Conservation (phyloP, 306 rosid species). For the Vigna angularis region DNA sequence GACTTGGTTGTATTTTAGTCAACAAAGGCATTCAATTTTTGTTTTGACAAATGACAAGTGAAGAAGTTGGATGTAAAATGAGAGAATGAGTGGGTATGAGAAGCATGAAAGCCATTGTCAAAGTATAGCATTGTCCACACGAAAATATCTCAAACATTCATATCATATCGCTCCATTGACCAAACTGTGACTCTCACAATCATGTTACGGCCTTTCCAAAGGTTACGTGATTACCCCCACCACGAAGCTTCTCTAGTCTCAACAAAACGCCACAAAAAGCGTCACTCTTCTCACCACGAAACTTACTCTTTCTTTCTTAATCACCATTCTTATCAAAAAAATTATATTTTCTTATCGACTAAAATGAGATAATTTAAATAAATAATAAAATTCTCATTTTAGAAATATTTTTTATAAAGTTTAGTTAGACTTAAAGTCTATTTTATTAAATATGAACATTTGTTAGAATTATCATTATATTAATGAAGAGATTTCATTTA, state of each 20-base stretch:
- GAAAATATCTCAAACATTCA: neutral
- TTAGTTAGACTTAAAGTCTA: no score
- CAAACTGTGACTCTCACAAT: neutral
- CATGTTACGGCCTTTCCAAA: conserved; percentile 28
- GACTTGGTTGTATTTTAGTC: neutral
- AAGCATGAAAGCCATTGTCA: no score
- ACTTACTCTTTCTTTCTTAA: no score
- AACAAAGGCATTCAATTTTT: neutral
- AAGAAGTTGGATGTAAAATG: neutral
- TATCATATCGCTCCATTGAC: conserved; percentile 7
- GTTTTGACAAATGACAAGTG: conserved; percentile 8
- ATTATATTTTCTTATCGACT: no score
- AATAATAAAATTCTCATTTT: no score
- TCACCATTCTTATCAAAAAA: no score
- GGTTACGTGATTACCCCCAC: neutral
- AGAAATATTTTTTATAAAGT: no score
- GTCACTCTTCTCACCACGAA: neutral
- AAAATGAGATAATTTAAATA: no score
- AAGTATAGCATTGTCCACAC: no score
- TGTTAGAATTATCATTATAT: no score
- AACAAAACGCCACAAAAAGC: neutral
- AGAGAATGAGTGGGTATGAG: neutral
- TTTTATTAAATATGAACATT: no score
- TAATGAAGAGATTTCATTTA: no score
- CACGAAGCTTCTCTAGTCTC: conserved; percentile 33